A percentile compares a stretch with the other conserved stretches of the same genome.
Evolutionary conservation across 257 asterid species (phyloP).

Genomic region (Nicotiana tomentosiformis): DNA sequence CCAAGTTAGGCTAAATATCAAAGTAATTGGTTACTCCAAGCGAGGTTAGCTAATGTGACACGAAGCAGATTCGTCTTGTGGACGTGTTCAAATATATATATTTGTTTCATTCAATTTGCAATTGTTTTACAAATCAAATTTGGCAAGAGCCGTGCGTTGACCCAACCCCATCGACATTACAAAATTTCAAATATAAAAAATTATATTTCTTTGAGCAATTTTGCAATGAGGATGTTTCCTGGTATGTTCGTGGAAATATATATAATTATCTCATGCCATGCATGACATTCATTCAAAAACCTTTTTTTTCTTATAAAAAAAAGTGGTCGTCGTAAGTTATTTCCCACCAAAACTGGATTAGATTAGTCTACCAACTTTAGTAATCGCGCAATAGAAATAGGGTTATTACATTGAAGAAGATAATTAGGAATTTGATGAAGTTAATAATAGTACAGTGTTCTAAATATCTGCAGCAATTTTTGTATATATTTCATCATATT

Average conservation of each 20-base stretch:
- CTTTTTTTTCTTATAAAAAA: neutral
- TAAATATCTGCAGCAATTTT: too few species aligned
- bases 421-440: neutral
- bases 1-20: neutral
- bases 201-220: neutral
- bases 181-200: neutral
- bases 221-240: neutral
- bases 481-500: too few species aligned
- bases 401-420: neutral
- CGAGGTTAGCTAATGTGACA: neutral
- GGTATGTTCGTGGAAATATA: neutral
- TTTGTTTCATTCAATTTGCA: neutral
- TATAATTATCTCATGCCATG: neutral
- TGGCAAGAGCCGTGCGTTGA: conserved; percentile 2
- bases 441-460: too few species aligned
- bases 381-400: neutral
- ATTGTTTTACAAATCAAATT: neutral
- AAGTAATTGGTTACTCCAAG: neutral
- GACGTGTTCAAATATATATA: neutral
- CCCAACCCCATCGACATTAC: neutral
- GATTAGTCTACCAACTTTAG: neutral
- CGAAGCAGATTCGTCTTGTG: neutral
- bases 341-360: neutral
- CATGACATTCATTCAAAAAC: neutral
- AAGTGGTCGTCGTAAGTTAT: neutral